phyloP scores from a whole-genome alignment of 2,329 filamentous ascomycete genomes.

The Colletotrichum sp. region DNA sequence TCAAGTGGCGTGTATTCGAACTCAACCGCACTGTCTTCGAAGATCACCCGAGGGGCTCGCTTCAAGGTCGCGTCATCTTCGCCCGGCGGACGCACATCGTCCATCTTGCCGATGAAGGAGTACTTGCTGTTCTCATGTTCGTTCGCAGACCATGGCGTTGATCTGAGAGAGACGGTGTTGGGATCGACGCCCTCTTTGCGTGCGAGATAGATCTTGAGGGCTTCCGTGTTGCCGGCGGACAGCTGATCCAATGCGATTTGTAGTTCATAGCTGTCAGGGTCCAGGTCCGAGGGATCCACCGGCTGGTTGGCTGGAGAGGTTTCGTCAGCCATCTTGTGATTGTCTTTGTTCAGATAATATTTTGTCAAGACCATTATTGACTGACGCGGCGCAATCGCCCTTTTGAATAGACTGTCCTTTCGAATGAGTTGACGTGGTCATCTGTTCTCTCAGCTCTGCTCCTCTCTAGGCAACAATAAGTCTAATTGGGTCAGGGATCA shows the following conservation, averaged over 20 bases:
- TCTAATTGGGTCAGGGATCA: not conserved
- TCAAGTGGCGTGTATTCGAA: not conserved
- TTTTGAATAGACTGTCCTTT: not conserved
- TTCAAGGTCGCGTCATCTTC: not conserved
- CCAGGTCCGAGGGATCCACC: not conserved
- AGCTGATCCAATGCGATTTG: conserved; percentile 7
- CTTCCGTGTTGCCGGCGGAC: not conserved
- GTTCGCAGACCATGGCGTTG: not conserved
- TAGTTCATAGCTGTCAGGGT: not conserved
- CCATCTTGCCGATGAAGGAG: not conserved
- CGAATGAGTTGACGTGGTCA: not conserved
- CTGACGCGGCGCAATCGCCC: fast-evolving
- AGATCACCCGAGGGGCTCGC: not conserved
- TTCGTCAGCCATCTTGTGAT: not conserved
- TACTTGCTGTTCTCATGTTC: not conserved
- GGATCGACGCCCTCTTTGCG: not conserved
- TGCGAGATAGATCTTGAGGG: not conserved
- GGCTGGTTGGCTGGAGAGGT: not conserved
- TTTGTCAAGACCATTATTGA: not conserved
- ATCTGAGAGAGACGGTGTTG: not conserved
- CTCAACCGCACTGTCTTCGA: not conserved
- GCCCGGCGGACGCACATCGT: not conserved
- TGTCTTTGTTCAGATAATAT: not conserved
- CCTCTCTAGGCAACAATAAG: not conserved
- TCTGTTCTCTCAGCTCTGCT: not conserved